Percentiles rank a stretch among this genome's conserved stretches.
Evolutionary conservation across 805 yeast genomes (phyloP).

Genomic region (Brettanomyces sp.): DNA sequence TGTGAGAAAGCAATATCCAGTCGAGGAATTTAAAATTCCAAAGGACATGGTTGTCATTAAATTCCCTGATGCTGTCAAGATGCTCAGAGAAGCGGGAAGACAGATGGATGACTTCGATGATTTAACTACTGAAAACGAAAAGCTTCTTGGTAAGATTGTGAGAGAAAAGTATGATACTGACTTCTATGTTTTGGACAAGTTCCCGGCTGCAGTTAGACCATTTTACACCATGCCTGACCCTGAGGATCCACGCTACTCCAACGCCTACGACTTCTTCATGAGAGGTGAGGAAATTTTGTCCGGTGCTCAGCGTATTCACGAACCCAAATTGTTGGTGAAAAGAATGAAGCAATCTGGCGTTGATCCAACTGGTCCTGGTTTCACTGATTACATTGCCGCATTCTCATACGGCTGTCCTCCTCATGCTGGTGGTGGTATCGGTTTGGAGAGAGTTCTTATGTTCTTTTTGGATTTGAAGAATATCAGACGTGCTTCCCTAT

Average conservation of each 20-base stretch:
- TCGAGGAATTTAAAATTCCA: conserved; percentile 94
- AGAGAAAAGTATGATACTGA: conserved; percentile 94
- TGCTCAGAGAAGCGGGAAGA: conserved; percentile 82
- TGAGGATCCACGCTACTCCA: conserved; percentile 83
- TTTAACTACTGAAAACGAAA: conserved; percentile 89
- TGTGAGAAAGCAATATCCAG: conserved; percentile 92
- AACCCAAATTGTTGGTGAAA: conserved; percentile 69
- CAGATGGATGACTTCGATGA: conserved; percentile 84
- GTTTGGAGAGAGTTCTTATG: conserved; percentile 97
- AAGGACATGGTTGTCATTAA: conserved; percentile 82
- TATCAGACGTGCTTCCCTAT: conserved; percentile 95
- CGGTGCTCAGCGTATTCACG: conserved; percentile 99
- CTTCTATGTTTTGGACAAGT: conserved; percentile 94
- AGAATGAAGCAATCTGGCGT: conserved; percentile 80
- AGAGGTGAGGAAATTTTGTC: conserved; percentile 98
- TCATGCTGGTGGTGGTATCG: conserved; percentile 99
- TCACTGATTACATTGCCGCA: conserved; percentile 86
- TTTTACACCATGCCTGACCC: conserved; percentile 99
- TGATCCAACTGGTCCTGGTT: conserved; percentile 71
- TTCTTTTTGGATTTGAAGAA: conserved; percentile 94
- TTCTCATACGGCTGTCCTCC: conserved; percentile 95
- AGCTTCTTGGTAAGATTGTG: conserved; percentile 81
- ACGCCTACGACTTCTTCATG: conserved; percentile 99
- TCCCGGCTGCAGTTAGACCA: conserved; percentile 95
- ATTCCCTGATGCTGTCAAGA: conserved; percentile 82